Conservation (phyloP, 2,329 filamentous ascomycete genomes). For the Cercospora sp. region DNA sequence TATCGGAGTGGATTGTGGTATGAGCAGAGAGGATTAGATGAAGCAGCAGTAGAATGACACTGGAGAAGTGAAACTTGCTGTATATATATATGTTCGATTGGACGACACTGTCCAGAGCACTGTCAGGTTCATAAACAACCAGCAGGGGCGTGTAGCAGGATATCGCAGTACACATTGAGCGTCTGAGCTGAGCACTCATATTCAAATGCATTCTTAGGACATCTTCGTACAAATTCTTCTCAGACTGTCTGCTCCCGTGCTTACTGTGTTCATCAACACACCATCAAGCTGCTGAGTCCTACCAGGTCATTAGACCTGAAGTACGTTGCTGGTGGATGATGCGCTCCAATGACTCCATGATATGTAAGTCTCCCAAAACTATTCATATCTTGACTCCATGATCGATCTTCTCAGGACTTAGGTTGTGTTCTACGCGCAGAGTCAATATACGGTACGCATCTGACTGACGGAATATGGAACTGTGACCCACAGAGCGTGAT, state of each 20-base stretch:
- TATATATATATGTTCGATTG: neutral
- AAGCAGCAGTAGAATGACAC: neutral
- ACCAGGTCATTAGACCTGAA: neutral
- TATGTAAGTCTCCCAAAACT: neutral
- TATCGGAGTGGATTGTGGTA: neutral
- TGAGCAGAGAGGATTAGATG: neutral
- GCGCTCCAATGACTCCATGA: neutral
- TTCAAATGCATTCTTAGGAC: neutral
- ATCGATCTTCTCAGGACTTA: neutral
- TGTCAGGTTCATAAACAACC: neutral
- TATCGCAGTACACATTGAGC: neutral
- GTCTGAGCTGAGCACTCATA: neutral
- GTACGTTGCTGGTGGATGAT: neutral
- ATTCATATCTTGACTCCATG: neutral
- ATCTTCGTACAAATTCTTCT: neutral
- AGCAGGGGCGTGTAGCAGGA: neutral
- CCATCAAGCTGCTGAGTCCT: neutral
- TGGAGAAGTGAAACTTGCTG: neutral
- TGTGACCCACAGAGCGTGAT: neutral
- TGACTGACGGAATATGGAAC: neutral
- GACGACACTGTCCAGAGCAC: neutral
- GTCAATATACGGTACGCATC: neutral
- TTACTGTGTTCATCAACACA: neutral
- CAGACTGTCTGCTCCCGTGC: neutral
- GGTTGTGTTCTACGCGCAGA: neutral